Evolutionary conservation across 2,329 filamentous ascomycete species (phyloP).

Genomic region (Periconia macrospinosa): DNA sequence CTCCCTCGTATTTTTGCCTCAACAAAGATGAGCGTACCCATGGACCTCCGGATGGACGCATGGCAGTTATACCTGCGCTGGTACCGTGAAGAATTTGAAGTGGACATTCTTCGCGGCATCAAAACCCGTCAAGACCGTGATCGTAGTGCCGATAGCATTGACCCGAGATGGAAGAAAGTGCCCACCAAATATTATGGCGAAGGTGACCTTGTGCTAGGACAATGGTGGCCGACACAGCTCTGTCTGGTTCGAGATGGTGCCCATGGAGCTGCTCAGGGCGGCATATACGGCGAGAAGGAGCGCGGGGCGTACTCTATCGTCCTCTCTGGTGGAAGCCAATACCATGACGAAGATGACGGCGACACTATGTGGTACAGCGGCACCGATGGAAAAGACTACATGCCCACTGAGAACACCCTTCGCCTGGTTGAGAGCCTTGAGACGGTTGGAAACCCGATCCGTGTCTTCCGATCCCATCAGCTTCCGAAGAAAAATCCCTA

Average conservation of each 20-base stretch:
- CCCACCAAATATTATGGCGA: conserved; percentile 43
- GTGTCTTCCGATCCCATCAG: conserved; percentile 55
- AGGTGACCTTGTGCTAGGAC: conserved; percentile 47
- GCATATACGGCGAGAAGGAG: conserved; percentile 51
- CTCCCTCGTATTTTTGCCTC: conserved; percentile 47
- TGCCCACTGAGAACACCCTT: conserved; percentile 44
- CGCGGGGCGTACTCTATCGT: conserved; percentile 60
- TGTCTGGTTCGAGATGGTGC: conserved; percentile 56
- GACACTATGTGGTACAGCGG: conserved; percentile 56
- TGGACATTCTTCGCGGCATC: conserved; percentile 52
- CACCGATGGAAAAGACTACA: conserved; percentile 45
- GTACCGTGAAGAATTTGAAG: conserved; percentile 45
- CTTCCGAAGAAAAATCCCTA: conserved; percentile 42
- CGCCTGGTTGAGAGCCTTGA: conserved; percentile 46
- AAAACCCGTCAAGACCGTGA: conserved; percentile 17
- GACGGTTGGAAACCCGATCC: conserved; percentile 44
- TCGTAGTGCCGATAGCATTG: conserved; percentile 29
- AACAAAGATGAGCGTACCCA: conserved; percentile 40
- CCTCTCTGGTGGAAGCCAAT: conserved; percentile 49
- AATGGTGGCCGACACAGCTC: conserved; percentile 60
- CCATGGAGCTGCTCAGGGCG: conserved; percentile 51
- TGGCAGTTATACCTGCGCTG: conserved; percentile 52
- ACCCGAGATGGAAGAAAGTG: conserved; percentile 22
- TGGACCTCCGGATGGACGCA: conserved; percentile 52
- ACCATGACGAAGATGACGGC: conserved; percentile 55